These are phyloP conservation scores for Fusarium continuum DNA, from an alignment of 2,329 filamentous ascomycete species.

Conservation along the genomic window DNA sequence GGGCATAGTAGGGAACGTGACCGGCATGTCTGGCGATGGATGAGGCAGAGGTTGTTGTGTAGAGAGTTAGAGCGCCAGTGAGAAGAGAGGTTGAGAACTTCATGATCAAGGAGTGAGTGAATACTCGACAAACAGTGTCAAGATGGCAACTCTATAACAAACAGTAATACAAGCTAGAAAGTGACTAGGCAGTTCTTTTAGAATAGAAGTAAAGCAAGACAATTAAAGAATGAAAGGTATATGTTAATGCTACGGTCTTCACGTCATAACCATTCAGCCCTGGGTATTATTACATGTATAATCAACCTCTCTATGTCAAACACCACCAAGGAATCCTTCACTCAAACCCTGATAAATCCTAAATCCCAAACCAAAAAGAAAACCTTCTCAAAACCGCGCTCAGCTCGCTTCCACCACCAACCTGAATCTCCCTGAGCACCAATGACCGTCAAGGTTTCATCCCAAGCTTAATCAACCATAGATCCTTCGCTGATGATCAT, in stretches of 20 bases:
- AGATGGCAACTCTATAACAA: background rate
- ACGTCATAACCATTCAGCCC: background rate
- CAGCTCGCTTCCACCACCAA: background rate
- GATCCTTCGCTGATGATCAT: background rate
- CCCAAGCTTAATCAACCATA: background rate
- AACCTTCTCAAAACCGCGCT: conserved; percentile 34
- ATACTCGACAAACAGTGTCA: conserved; percentile 8
- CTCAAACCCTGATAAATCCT: background rate
- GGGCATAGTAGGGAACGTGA: background rate
- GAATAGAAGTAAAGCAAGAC: background rate
- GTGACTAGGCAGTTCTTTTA: background rate
- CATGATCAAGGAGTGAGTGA: conserved; percentile 17
- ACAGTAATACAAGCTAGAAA: background rate
- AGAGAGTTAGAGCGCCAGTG: conserved; percentile 9
- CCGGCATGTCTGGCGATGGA: background rate
- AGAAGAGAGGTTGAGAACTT: conserved; percentile 29
- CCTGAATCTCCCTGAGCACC: background rate
- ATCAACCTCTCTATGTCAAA: background rate
- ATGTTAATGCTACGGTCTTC: too few species aligned
- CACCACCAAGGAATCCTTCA: conserved; percentile 1
- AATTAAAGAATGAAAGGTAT: background rate
- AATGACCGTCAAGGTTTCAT: background rate
- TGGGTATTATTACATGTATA: background rate
- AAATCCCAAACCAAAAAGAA: background rate
- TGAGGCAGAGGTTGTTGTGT: conserved; percentile 15